Evolutionary conservation across 331 rosid genomes (phyloP), one percentile per base, ranked within the genome.

Genomic region (Dryas integrifolia): DNA sequence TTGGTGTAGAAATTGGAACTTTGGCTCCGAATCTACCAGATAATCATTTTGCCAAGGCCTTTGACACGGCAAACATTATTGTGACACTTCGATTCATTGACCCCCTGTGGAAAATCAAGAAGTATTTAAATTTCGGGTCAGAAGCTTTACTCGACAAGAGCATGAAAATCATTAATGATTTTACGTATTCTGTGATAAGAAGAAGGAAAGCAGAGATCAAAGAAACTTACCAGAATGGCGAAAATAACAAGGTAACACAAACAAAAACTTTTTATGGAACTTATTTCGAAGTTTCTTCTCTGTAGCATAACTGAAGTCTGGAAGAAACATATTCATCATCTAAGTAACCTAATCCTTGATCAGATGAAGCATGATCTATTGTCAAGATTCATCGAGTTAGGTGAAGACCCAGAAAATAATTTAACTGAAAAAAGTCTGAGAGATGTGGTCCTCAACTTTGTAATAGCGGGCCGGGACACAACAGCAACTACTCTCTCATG

Each of bases 1-100:
- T 94, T 73, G 98, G 97, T 2, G 98, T 91, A 43, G 98, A 94
- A 82, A 91, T 94, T 81, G 97, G 96, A 77, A 89, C 92, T 9
- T 77, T 89, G 70, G 89, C 88, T 80, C 85, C 96, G 1, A 76
- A 82, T 74, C 80, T 88, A 10, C 96, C 96, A 7, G 88, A 89
- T 3, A 94, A 94, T 64, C 47, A n/a, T 48, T 94, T 94, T 65
- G 92, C 98, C 49, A 71, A 72, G 59, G 90, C 98, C 66, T 94
- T 94, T 76, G 98, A 94, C 77, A 86, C 80, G 5, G 97, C 97
- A 46, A 94, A 94, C 74, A 85, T 88, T 73, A 88, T 88, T 4
- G 98, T 94, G 38, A 94, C 97, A 0, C 88, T 88, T 72, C 90
- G 98, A 0, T 94, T 94, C 84, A 89, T 94, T 16, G 92, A 94